phyloP scores from a whole-genome alignment of 495 filamentous ascomycete genomes.

The Neurospora hispaniola region DNA sequence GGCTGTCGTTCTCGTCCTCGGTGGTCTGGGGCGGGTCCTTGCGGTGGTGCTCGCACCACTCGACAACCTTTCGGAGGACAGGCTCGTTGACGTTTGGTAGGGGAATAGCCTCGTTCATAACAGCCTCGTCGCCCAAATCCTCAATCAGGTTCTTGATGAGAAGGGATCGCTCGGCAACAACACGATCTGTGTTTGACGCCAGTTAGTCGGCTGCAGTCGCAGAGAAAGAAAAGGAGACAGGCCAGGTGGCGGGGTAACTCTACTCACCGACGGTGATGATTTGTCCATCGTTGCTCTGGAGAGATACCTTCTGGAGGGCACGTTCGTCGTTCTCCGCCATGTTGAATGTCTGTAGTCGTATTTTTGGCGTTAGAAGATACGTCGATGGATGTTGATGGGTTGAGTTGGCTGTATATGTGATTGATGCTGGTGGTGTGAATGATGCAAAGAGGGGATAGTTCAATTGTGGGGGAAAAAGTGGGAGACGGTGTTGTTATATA shows the following conservation, averaged over 20 bases:
- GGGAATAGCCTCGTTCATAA: constrained; percentile 59
- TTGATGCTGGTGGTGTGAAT: neutral
- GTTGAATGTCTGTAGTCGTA: neutral
- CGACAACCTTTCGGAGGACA: constrained; percentile 88
- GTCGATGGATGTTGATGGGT: constrained; percentile 4
- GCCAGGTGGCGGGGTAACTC: constrained; percentile 2
- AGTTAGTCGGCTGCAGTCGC: constrained; percentile 1
- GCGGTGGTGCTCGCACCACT: constrained; percentile 94
- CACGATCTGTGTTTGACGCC: constrained; percentile 42
- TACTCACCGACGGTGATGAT: constrained; percentile 12
- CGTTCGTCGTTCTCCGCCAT: constrained; percentile 10
- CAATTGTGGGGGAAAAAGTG: neutral
- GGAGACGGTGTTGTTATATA: neutral
- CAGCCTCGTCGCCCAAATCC: constrained; percentile 65
- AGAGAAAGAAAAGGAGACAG: neutral
- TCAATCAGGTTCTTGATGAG: constrained; percentile 98
- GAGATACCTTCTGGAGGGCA: constrained; percentile 6
- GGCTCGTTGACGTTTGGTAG: constrained; percentile 86
- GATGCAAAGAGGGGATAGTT: neutral
- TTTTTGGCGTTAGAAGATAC: neutral
- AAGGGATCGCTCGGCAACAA: constrained; percentile 81
- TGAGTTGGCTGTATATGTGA: neutral
- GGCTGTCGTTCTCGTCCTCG: constrained; percentile 85
- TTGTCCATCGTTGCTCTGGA: constrained; percentile 14
- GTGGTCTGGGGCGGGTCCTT: constrained; percentile 63